Evolutionary conservation across 2,329 filamentous ascomycete genomes (phyloP).

Genomic region (Aspergillus flavus): DNA sequence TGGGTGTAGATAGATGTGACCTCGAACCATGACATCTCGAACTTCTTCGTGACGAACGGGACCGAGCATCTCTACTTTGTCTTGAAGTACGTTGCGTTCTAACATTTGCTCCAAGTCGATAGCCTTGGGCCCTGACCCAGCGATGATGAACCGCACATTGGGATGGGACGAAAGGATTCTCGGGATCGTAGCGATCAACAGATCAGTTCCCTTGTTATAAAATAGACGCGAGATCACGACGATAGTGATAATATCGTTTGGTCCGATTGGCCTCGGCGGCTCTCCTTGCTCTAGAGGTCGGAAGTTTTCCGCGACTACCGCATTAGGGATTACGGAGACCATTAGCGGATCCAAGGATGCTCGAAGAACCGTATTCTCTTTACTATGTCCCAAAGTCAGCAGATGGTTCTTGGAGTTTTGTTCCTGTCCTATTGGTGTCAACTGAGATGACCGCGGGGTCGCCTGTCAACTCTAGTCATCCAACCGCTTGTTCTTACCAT

Average conservation of each 20-base stretch:
- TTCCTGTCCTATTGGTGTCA: neutral
- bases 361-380: constrained; percentile 94
- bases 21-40: constrained; percentile 93
- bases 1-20: constrained; percentile 94
- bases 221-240: constrained; percentile 96
- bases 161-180: constrained; percentile 86
- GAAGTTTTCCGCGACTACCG: constrained; percentile 95
- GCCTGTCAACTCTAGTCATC: neutral
- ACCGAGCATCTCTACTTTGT: constrained; percentile 89
- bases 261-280: constrained; percentile 70
- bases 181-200: constrained; percentile 94
- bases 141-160: constrained; percentile 95
- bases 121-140: constrained; percentile 91
- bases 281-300: constrained; percentile 63
- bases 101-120: constrained; percentile 99
- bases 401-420: neutral
- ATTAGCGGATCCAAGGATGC: constrained; percentile 94
- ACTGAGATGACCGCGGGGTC: neutral
- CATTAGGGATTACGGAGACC: constrained; percentile 97
- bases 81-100: constrained; percentile 89
- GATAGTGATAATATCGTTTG: constrained; percentile 88
- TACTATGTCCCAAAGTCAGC: constrained; percentile 57
- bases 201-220: constrained; percentile 97
- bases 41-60: constrained; percentile 95
- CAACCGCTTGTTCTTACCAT: constrained; percentile 61